Percentiles rank a stretch among this genome's conserved stretches.
These are phyloP conservation scores for Metarhizium brunneum DNA, from an alignment of 2,329 filamentous ascomycete genomes.

Conservation along the genomic window DNA sequence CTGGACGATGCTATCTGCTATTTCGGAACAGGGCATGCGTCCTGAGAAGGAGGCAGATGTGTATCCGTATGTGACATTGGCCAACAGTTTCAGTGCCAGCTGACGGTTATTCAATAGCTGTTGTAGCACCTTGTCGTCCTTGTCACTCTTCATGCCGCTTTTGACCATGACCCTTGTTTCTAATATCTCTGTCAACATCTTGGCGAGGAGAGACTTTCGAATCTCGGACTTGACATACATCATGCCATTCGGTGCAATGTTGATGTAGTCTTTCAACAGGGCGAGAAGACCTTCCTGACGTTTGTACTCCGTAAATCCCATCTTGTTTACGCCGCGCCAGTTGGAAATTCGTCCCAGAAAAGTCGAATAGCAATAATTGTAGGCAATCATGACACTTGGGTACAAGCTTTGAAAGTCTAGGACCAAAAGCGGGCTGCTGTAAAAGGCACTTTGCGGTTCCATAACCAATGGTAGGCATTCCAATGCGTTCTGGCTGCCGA, in stretches of 20 bases:
- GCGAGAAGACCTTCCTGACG: slow-evolving; percentile 66
- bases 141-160: slow-evolving; percentile 88
- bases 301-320: slow-evolving; percentile 86
- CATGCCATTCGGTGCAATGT: slow-evolving; percentile 91
- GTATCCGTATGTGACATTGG: slow-evolving; percentile 98
- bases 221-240: slow-evolving; percentile 85
- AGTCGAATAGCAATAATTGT: slow-evolving; percentile 98
- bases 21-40: slow-evolving; percentile 95
- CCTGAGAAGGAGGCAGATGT: slow-evolving; percentile 95
- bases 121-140: slow-evolving; percentile 77
- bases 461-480: slow-evolving; percentile 94
- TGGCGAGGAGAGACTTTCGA: slow-evolving; percentile 82
- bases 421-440: slow-evolving; percentile 79
- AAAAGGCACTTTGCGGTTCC: slow-evolving; percentile 94
- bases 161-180: slow-evolving; percentile 98
- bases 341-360: slow-evolving; percentile 77
- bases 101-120: slow-evolving; percentile 88
- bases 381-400: slow-evolving; percentile 96
- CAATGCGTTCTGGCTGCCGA: slow-evolving; percentile 85
- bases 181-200: slow-evolving; percentile 93
- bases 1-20: slow-evolving; percentile 96
- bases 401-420: slow-evolving; percentile 95
- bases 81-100: slow-evolving; percentile 85
- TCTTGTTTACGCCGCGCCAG: slow-evolving; percentile 88
- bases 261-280: slow-evolving; percentile 75